These are phyloP conservation scores for Phellinidium pouzarii DNA, from an alignment of 1,284 basidiomycete species.

Conservation along the genomic window DNA sequence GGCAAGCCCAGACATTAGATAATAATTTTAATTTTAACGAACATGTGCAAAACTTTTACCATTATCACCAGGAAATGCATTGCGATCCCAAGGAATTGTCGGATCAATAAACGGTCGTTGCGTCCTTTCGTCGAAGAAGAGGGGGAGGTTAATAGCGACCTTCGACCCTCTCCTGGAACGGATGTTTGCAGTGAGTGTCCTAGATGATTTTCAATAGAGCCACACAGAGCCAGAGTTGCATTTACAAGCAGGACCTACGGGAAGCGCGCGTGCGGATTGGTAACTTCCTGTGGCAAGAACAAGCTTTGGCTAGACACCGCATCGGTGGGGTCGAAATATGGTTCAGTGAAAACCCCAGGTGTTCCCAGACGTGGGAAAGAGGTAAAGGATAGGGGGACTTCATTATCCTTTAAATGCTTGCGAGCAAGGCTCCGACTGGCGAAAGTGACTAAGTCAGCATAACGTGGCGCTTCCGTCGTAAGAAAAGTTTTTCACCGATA, in stretches of 20 bases:
- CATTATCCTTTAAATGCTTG: constrained; percentile 77
- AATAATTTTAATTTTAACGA: neutral
- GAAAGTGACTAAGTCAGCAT: constrained; percentile 13
- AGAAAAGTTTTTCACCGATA: constrained; percentile 49
- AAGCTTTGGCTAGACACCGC: constrained; percentile 85
- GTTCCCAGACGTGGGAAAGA: constrained; percentile 93
- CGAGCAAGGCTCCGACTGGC: constrained; percentile 78
- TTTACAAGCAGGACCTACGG: constrained; percentile 54
- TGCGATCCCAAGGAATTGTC: constrained; percentile 80
- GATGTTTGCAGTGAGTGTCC: constrained; percentile 95
- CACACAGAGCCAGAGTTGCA: constrained; percentile 19
- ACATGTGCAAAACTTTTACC: constrained; percentile 37
- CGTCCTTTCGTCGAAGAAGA: constrained; percentile 87
- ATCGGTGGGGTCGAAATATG: constrained; percentile 66
- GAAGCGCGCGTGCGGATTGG: constrained; percentile 95
- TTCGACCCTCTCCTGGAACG: constrained; percentile 85
- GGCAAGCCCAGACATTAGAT: neutral
- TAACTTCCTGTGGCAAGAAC: constrained; percentile 94
- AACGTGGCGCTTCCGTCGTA: constrained; percentile 12
- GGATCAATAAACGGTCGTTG: constrained; percentile 88
- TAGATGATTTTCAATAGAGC: constrained; percentile 31
- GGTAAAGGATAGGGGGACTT: constrained; percentile 90
- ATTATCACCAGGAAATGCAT: constrained; percentile 73
- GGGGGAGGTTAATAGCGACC: constrained; percentile 92
- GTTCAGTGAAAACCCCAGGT: constrained; percentile 88